Evolutionary conservation across 768 basidiomycete species (phyloP).

Genomic region (Naganishia vishniacii): DNA sequence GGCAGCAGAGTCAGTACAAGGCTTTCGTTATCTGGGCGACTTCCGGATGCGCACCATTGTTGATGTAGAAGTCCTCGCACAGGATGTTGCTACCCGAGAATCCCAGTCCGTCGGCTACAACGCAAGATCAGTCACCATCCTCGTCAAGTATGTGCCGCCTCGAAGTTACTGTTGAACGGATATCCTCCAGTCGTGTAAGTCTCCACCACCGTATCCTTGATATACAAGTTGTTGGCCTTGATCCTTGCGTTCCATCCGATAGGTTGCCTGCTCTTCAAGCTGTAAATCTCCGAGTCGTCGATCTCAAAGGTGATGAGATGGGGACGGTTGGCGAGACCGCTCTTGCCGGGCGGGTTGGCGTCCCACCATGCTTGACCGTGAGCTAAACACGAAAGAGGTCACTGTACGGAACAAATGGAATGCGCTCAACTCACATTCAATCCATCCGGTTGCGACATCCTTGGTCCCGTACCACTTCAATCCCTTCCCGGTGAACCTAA

Average conservation of each 20-base stretch:
- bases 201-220: constrained; percentile 33
- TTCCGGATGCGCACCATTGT: constrained; percentile 44
- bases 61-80: constrained; percentile 48
- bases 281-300: constrained; percentile 49
- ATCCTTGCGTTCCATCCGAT: constrained; percentile 50
- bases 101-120: constrained; percentile 32
- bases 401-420: not conserved
- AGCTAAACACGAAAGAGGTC: not conserved
- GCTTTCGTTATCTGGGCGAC: not conserved
- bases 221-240: constrained; percentile 36
- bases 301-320: constrained; percentile 55
- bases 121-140: not conserved
- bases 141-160: not conserved
- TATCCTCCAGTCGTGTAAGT: constrained; percentile 29
- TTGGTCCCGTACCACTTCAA: constrained; percentile 52
- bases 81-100: constrained; percentile 32
- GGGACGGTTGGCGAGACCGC: constrained; percentile 48
- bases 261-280: constrained; percentile 54
- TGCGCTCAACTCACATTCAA: constrained; percentile 46
- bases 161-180: constrained; percentile 31
- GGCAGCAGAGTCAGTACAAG: not conserved
- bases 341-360: constrained; percentile 49
- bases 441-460: constrained; percentile 51
- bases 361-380: constrained; percentile 57
- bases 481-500: constrained; percentile 52